Percentiles rank a stretch among this genome's conserved stretches.
Evolutionary conservation across 2,329 filamentous ascomycete species (phyloP).

Genomic region (Myriosclerotinia scirpicola): DNA sequence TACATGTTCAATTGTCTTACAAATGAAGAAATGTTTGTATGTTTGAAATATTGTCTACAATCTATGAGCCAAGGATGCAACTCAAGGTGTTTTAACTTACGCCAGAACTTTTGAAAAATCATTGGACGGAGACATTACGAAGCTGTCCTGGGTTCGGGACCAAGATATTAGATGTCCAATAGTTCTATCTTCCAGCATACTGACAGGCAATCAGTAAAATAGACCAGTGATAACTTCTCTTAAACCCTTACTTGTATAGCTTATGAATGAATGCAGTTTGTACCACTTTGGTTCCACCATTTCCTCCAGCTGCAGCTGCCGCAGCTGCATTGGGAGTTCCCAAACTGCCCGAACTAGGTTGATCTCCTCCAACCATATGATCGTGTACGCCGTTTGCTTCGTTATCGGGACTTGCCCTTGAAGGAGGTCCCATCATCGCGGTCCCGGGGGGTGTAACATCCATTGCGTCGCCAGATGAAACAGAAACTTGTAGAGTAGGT

Average conservation of each 20-base stretch:
- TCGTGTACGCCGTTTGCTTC: constrained; percentile 41
- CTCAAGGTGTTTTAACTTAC: constrained; percentile 56
- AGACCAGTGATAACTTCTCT: background rate
- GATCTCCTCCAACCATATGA: constrained; percentile 38
- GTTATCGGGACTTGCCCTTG: constrained; percentile 39
- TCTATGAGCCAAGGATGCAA: constrained; percentile 27
- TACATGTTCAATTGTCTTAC: constrained; percentile 99
- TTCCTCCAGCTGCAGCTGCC: constrained; percentile 64
- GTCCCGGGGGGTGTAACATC: constrained; percentile 54
- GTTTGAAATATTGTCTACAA: constrained; percentile 93
- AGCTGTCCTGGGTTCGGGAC: constrained; percentile 91
- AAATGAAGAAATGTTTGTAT: constrained; percentile 98
- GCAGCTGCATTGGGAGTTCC: constrained; percentile 43
- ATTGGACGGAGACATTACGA: constrained; percentile 96
- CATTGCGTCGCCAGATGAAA: constrained; percentile 60
- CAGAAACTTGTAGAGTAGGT: constrained; percentile 59
- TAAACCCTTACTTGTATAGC: constrained; percentile 79
- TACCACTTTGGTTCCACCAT: constrained; percentile 94
- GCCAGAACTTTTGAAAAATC: constrained; percentile 98
- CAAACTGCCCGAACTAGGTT: constrained; percentile 42
- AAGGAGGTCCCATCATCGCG: constrained; percentile 44
- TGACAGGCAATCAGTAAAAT: constrained; percentile 44
- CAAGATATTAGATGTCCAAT: constrained; percentile 97
- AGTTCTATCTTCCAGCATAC: constrained; percentile 91
- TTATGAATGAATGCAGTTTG: constrained; percentile 99